Base-by-base conservation (phyloP, 345 rosid genomes). In the Camelina hispida region DNA sequence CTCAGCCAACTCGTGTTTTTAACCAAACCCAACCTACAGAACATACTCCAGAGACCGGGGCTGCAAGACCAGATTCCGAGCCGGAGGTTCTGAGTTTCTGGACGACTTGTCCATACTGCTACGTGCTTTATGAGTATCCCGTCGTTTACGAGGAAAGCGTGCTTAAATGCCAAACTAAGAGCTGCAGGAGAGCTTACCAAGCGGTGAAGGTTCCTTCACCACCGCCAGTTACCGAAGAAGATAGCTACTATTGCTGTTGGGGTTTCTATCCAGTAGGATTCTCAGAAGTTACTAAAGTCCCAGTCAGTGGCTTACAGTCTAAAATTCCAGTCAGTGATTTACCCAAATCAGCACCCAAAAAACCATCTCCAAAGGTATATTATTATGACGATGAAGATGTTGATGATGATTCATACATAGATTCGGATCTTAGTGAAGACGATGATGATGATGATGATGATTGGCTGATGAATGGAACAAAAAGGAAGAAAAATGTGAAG, bases 51-150 rank as follows among this genome's bases (percentile, higher is more conserved):
- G 16, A 84, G 7, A 57, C 51, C 47, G 68, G 70, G 12, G 23
- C 22, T 65, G 34, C 77, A n/a, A 72, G 67, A 6, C 23, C 52
- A 0, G 32, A 46, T 48, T 7, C 84, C 12, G 76, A 59, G 78
- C 54, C 83, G 6, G 65, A 79, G 73, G 74, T 16, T 32, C 75
- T 78, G 7, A 84, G 87, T 76, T 92, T 95, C 84, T 90, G 97
- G 99, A 95, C 97, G 0, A 85, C 94, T 38, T 95, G 99, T 53
- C 97, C 97, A 0, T 92, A 92, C 74, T 95, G 99, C 71, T 92
- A 60, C 23, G 71, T 83, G 62, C 84, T 95, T 4, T 92, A 82
- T 20, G 97, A 95, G 81, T 95, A 92, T 68, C 89, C 91, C 0
- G 80, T 74, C 81, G 73, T 22, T 7, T 95, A 90, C 47, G 94